Evolutionary conservation across 2,329 filamentous ascomycete genomes (phyloP), one percentile per base, ranked within the genome.

Genomic region (Diaporthe amygdali): DNA sequence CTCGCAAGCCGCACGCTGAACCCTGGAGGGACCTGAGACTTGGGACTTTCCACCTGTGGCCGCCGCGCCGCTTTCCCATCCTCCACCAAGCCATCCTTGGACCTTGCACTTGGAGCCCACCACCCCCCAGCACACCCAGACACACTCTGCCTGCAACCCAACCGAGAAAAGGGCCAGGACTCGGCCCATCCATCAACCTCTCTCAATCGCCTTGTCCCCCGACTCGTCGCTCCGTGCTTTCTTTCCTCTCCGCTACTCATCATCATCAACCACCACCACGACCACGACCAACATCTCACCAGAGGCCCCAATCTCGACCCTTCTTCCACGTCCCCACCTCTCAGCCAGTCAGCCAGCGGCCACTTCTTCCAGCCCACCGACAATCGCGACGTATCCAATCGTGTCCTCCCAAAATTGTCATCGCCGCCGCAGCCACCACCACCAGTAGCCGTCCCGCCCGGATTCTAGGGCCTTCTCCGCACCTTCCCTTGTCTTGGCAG

Each of bases 311-410:
- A 56, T 25, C 25, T 56, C 68, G 68, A 72, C 68, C 71, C 55
- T 51, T 54, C 37, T 46, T 52, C 32, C 46, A 46, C 54, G 51
- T 67, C 71, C 46, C 68, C 71, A 70, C 71, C 37, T 39, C 37
- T 54, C 25, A 14, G 3, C 37, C 46, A 49, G 54, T 34, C 64
- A 63, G 46, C 59, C 63, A 3, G 25, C 71, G 51, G 39, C 52
- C 37, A 63, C 49, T 44, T 44, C 41, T 54, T 47, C 51, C 52
- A 51, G 55, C 64, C 32, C 68, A 41, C 46, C 59, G 17, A 44
- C 25, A 46, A 34, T 49, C 25, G n/a, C 63, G 68, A 72, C 71
- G 71, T 66, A 56, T 64, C 59, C 71, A 64, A 70, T 59, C 67
- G 59, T 51, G 22, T 49, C 61, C 67, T 61, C 37, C 66, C 64